Evolutionary conservation across 495 filamentous ascomycete species (phyloP), one percentile per base, ranked within the genome.

Genomic region (Aspergillus baeticus): DNA sequence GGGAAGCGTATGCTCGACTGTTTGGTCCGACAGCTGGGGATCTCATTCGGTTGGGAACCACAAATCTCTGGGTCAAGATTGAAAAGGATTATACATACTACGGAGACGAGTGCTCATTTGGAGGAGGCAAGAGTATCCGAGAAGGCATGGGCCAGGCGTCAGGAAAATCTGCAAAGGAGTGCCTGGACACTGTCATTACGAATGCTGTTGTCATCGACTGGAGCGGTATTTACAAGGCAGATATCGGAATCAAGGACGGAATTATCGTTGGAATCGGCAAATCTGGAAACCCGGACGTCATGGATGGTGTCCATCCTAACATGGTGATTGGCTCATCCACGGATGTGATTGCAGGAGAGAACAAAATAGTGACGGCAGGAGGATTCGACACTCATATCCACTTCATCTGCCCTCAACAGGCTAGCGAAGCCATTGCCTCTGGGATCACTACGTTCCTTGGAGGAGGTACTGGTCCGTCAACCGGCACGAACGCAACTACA

Each of bases 71-170:
- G 92, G 77, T 98, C 55, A 83, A 85, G 71, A 89, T 98, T 10
- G 95, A 98, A 77, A 90, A 87, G 60, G 95, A 98, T 67, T 72
- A 83, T 52, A 91, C 91, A 5, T 74, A 75, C 11, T 93, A 96
- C 68, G 94, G 94, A 18, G 95, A 98, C 55, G 94, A 98, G 73
- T 97, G 92, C 66, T 87, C 87, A 43, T 98, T 98, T 73, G 94
- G 94, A 34, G 94, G 94, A 20, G 94, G 94, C 20, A 98, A 98
- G 81, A 93, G 89, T 20, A 69, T 98, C 48, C 80, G 94, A 44
- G 94, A 98, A 68, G 94, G 94, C 5, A 98, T 98, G 94, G 95
- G 92, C 10, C 92, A 96, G 73, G 90, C 92, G 6, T 87, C 84
- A 33, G 93, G 90, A 17, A 78, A 88, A 47, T 68, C 80, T 5